phyloP scores from a whole-genome alignment of 768 basidiomycete species.

The Xanthoconium stramineum region DNA sequence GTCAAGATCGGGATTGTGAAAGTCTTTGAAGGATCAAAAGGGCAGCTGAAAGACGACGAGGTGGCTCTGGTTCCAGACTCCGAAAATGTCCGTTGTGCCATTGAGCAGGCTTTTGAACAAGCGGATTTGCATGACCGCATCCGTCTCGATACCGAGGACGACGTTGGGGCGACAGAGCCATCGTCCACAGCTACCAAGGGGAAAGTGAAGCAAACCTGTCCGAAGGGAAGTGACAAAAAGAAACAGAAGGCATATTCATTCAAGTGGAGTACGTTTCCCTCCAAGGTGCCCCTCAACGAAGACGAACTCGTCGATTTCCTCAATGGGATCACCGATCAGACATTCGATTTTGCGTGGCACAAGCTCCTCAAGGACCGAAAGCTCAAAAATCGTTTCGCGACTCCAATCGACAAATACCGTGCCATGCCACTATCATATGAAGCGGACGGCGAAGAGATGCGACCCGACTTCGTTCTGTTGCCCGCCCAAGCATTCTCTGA shows the following conservation, averaged over 20 bases:
- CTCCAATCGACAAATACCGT: neutral
- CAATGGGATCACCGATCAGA: neutral
- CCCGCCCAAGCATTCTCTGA: slow-evolving; percentile 1
- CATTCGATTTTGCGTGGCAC: neutral
- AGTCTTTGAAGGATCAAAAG: neutral
- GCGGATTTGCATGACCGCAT: neutral
- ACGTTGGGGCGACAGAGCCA: neutral
- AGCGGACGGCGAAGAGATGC: neutral
- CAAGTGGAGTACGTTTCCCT: slow-evolving; percentile 1
- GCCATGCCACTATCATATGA: neutral
- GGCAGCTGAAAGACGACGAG: neutral
- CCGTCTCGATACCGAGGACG: neutral
- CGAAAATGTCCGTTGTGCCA: neutral
- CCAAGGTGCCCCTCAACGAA: neutral
- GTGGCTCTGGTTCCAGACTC: neutral
- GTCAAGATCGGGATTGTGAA: neutral
- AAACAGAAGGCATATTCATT: neutral
- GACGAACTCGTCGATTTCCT: slow-evolving; percentile 4
- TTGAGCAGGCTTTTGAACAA: neutral
- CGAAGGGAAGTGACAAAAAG: neutral
- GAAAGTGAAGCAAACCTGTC: neutral
- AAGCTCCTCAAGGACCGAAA: neutral
- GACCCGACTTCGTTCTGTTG: neutral
- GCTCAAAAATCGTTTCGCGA: neutral
- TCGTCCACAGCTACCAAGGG: neutral